Percentiles rank a stretch among this genome's conserved stretches.
Conservation (phyloP, 345 rosid genomes). For the Aquilaria yunnanensis region DNA sequence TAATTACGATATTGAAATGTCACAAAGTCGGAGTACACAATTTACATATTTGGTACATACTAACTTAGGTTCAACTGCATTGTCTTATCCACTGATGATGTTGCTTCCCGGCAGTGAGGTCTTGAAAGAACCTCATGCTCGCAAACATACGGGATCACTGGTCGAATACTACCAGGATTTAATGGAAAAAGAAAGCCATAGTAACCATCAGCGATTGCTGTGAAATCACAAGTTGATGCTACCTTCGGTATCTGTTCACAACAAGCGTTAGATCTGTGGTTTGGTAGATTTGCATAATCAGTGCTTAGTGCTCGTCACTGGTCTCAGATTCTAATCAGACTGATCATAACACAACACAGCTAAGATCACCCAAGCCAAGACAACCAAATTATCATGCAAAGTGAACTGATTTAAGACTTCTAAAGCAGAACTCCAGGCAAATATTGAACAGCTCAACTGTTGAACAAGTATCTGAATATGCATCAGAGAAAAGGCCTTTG, state of each 20-base stretch:
- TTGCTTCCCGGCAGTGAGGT: constrained; percentile 59
- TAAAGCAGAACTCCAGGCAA: neutral
- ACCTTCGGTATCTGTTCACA: constrained; percentile 62
- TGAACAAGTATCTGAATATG: neutral
- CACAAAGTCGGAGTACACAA: too few species aligned
- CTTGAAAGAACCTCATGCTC: constrained; percentile 34
- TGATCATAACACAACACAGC: too few species aligned
- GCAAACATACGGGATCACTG: constrained; percentile 44
- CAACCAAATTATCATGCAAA: neutral
- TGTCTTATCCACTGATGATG: constrained; percentile 19
- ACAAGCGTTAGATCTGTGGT: too few species aligned
- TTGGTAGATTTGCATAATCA: too few species aligned
- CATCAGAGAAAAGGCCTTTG: too few species aligned
- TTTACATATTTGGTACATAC: too few species aligned
- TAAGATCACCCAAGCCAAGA: too few species aligned
- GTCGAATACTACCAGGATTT: constrained; percentile 75
- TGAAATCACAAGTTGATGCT: constrained; percentile 68
- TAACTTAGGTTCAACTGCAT: neutral
- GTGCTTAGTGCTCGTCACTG: too few species aligned
- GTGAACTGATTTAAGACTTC: neutral
- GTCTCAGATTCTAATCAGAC: too few species aligned
- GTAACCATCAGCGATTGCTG: constrained; percentile 74
- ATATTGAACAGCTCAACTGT: too few species aligned
- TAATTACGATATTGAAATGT: too few species aligned
- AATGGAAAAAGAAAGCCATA: constrained; percentile 71